These are phyloP conservation scores for Beauveria scarabaeidicola DNA, from an alignment of 2,329 filamentous ascomycete genomes.

Conservation along the genomic window DNA sequence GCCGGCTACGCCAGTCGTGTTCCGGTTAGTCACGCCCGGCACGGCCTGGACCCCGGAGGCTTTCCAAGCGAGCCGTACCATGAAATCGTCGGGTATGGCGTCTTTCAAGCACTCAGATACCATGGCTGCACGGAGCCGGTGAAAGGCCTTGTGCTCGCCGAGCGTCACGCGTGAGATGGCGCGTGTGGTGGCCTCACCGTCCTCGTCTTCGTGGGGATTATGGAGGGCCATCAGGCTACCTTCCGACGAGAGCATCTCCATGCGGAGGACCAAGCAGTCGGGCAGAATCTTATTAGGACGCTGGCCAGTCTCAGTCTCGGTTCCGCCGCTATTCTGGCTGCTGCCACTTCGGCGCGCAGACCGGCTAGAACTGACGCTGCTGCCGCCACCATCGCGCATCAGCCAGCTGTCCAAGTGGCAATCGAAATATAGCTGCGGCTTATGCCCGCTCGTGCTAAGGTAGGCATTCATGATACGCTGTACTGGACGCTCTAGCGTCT, in stretches of 20 bases:
- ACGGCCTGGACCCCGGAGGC: neutral
- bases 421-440: neutral
- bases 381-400: neutral
- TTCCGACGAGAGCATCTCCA: neutral
- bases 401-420: neutral
- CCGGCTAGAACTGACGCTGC: neutral
- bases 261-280: neutral
- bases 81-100: neutral
- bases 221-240: neutral
- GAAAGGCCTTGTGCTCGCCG: neutral
- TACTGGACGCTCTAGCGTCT: neutral
- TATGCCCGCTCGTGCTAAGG: neutral
- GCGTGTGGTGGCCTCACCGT: neutral
- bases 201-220: neutral
- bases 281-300: neutral
- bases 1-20: neutral
- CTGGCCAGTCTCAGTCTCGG: neutral
- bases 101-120: neutral
- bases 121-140: neutral
- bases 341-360: neutral
- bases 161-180: neutral
- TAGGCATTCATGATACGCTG: neutral
- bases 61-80: neutral
- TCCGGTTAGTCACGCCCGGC: neutral
- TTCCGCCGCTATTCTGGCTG: neutral